Conservation (phyloP, 108 stramenopile species). For the Mayamaea pseudoterrestris region DNA sequence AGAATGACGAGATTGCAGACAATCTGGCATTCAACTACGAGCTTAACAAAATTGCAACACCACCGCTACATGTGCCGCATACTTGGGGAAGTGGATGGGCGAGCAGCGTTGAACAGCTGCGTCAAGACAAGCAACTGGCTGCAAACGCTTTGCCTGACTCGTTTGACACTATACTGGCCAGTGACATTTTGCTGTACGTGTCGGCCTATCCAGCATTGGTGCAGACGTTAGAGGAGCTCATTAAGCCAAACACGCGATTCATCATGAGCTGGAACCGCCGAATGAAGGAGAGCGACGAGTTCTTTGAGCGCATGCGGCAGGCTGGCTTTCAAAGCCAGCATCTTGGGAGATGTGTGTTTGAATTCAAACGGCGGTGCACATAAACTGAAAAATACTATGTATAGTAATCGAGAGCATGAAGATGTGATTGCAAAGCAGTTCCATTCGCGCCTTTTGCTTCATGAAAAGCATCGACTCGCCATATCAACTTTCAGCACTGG, state of each 20-base stretch:
- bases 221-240: constrained; percentile 12
- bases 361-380: too few species aligned
- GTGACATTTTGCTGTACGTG: constrained; percentile 15
- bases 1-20: constrained; percentile 3
- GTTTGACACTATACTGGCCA: constrained; percentile 12
- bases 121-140: neutral
- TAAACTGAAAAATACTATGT: too few species aligned
- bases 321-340: constrained; percentile 12
- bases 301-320: constrained; percentile 15
- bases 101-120: neutral
- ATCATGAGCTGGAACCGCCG: constrained; percentile 25
- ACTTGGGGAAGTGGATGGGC: constrained; percentile 22
- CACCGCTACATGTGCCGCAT: constrained; percentile 10
- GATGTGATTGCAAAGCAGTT: too few species aligned
- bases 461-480: too few species aligned
- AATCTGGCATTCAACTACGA: constrained; percentile 10
- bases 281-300: constrained; percentile 17
- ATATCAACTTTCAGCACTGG: too few species aligned
- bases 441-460: too few species aligned
- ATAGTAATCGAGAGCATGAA: too few species aligned
- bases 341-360: constrained; percentile 10
- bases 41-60: constrained; percentile 4
- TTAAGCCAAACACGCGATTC: constrained; percentile 5
- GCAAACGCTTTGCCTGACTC: neutral
- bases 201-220: constrained; percentile 14